Conservation (phyloP, 768 basidiomycete genomes). For the Mycena filopes region DNA sequence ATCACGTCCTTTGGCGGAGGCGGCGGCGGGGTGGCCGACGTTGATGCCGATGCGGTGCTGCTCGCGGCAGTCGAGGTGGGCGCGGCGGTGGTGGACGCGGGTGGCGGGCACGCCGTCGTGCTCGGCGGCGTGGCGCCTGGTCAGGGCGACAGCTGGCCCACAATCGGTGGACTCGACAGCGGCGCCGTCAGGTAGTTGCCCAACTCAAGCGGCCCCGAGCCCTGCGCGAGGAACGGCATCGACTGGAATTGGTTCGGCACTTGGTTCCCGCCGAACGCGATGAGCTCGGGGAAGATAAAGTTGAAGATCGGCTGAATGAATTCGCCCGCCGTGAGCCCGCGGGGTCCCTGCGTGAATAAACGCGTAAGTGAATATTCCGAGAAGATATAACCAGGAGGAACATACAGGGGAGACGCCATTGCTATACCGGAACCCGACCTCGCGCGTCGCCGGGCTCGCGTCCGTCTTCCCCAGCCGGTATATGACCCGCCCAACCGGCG, state of each 20-base stretch:
- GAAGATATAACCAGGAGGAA: too few species aligned
- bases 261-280: conserved; percentile 30
- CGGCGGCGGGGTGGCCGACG: not conserved
- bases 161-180: conserved; percentile 26
- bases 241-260: conserved; percentile 32
- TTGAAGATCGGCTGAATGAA: conserved; percentile 29
- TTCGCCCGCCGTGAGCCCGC: conserved; percentile 34
- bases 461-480: conserved; percentile 17
- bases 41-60: too few species aligned
- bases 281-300: conserved; percentile 34
- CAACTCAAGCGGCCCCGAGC: conserved; percentile 31
- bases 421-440: conserved; percentile 31
- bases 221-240: conserved; percentile 24
- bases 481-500: not conserved
- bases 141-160: conserved; percentile 34
- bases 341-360: conserved; percentile 22
- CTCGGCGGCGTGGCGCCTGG: conserved; percentile 4
- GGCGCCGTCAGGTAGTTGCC: conserved; percentile 28
- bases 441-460: conserved; percentile 30
- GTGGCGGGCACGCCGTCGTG: not conserved
- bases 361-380: not conserved
- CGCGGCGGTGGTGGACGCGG: not conserved
- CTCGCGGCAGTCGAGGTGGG: too few species aligned
- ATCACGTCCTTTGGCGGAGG: not conserved
- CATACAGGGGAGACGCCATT: conserved; percentile 18